Base-by-base conservation (phyloP, 2,329 filamentous ascomycete species). In the Fusarium sp. region DNA sequence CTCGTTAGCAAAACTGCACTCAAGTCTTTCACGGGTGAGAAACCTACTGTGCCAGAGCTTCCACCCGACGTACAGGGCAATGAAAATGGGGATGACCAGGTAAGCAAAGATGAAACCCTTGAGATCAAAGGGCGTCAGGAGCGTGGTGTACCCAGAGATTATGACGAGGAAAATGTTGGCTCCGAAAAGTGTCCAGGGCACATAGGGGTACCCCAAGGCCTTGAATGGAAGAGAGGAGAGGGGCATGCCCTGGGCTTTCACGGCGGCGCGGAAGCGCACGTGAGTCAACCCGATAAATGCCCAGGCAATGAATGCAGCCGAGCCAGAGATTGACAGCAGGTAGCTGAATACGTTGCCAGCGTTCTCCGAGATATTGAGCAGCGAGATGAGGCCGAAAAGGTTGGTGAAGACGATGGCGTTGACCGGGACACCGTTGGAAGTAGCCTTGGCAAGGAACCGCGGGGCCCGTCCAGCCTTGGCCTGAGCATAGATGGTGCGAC, bases 81-180 rank as follows among this genome's bases (percentile, higher is more conserved):
- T 87, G 76, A 94, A 94, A 35, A 94, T 86, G 6, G 90, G 90
- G 37, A 94, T 89, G 83, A 93, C 92, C 69, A 92, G 89, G 78
- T 94, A 94, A 1, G 85, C 84, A 76, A 93, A 92, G 60, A 95
- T 82, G 79, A 95, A 95, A 25, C 81, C 82, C 61, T 81, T 81
- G 47, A 84, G 85, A 35, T 80, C 79, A 15, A 86, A 83, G 0
- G 91, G 90, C 68, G 94, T 86, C 79, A 95, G 95, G 6, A 93
- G 91, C 2, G 91, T 87, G 72, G 94, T 95, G 0, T 93, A 93
- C 50, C 92, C 91, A 69, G 95, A 86, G 2, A 91, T 89, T 84
- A 95, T 91, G 38, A 92, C 78, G 30, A 88, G 85, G 43, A 91
- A 93, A 64, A 89, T 90, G 3, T 84, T 80, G 6, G 94, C 83